Base-by-base conservation (phyloP, 768 basidiomycete genomes). In the Boletus patriciae region DNA sequence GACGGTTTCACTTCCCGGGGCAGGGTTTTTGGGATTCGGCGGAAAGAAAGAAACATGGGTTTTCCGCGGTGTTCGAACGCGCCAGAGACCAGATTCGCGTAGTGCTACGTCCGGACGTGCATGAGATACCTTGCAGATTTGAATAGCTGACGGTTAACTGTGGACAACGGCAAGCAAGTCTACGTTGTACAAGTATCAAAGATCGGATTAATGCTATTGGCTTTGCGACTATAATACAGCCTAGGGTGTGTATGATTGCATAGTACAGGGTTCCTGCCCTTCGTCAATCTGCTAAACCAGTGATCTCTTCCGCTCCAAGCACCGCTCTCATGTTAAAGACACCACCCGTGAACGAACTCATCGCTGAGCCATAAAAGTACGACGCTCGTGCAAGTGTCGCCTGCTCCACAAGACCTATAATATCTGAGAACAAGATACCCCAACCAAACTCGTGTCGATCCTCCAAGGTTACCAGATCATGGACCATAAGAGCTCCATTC, bases 31-130 rank as follows among this genome's bases (percentile, higher is more conserved):
- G 46, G 73, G 75, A 23, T 64, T 81, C 25, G 70, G 75, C 16
- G 64, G 70, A 16, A 77, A 78, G 55, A 81, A 77, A 63, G 88
- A 90, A 67, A 62, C 88, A 16, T 82, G 88, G 74, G 76, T 90
- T 25, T 88, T 90, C 75, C 80, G 79, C 61, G 76, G 84, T 48
- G 62, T 52, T 38, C 65, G 63, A 56, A 54, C 56, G 54, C 72
- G 64, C 52, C 60, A 72, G 51, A 62, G 70, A 50, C 45, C 67
- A 19, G 73, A 70, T 45, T 70, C 70, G 9, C 69, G 70, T 15
- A 58, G 36, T 52, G 62, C 53, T 46, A 42, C 60, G 8, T 65
- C 68, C 4, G 65, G 63, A 19, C 64, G 70, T 36, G 45, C 61
- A 51, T 62, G 54, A 58, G 42, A 50, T 29, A 46, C 33, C 21